Percentiles rank a stretch among this genome's conserved stretches.
Evolutionary conservation across 306 rosid species (phyloP).

Genomic region (Glycine tomentella): DNA sequence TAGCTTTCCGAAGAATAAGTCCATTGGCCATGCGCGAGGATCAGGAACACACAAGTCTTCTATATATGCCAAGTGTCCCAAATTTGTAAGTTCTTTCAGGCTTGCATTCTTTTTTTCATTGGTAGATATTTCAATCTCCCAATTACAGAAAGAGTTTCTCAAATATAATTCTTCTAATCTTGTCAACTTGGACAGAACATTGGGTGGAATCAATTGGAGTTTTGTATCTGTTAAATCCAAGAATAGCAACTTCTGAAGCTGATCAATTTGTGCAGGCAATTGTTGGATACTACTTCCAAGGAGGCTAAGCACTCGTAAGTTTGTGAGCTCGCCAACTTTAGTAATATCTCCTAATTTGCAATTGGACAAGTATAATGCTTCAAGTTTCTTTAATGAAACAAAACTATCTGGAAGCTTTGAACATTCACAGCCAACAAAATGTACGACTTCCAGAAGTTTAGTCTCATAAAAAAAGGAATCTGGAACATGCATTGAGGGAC

Average conservation of each 20-base stretch:
- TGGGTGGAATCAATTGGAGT: not conserved
- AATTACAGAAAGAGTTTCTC: constrained; percentile 4
- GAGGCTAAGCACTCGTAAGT: not conserved
- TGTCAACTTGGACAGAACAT: not conserved
- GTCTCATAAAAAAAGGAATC: constrained; percentile 10
- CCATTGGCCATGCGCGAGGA: not conserved
- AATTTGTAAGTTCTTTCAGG: constrained; percentile 9
- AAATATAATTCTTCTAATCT: constrained; percentile 24
- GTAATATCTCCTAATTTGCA: not conserved
- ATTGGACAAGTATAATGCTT: not conserved
- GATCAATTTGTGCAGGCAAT: not conserved
- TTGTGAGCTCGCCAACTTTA: not conserved
- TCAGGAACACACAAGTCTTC: constrained; percentile 23
- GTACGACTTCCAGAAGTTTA: not conserved
- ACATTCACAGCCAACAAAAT: not conserved
- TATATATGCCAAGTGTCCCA: not conserved
- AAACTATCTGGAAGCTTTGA: not conserved
- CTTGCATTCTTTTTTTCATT: constrained; percentile 3
- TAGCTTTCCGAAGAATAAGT: not conserved
- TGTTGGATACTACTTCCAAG: not conserved
- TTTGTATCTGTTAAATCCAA: constrained; percentile 3
- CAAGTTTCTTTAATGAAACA: not conserved
- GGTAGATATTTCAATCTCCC: not conserved
- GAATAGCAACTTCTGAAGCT: not conserved
- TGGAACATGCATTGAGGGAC: not conserved